These are phyloP conservation scores for Spizellomyces sp. DNA, from an alignment of 192 early-diverging fungal genomes.

Conservation along the genomic window DNA sequence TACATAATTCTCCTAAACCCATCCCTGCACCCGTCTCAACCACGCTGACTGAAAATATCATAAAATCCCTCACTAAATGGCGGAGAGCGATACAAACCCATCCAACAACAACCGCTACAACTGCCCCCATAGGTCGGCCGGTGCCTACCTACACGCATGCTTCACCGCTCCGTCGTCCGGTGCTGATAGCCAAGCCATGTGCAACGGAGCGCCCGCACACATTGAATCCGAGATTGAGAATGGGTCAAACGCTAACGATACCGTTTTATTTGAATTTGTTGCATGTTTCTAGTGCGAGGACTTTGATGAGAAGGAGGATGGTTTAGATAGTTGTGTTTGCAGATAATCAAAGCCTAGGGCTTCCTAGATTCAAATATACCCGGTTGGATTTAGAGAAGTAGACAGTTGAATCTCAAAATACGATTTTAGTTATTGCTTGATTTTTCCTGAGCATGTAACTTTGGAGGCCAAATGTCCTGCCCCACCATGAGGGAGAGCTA, in stretches of 20 bases:
- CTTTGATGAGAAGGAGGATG: neutral
- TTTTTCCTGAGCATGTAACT: too few relatives aligned
- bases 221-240: neutral
- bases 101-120: neutral
- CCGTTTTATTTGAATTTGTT: neutral
- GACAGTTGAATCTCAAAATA: too few relatives aligned
- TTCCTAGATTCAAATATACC: too few relatives aligned
- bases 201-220: neutral
- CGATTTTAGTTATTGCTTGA: too few relatives aligned
- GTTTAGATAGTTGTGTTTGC: neutral
- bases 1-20: neutral
- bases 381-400: too few relatives aligned
- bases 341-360: too few relatives aligned
- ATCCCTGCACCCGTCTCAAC: neutral
- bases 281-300: neutral
- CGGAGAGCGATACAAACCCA: neutral
- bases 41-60: neutral
- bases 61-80: neutral
- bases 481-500: too few relatives aligned
- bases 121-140: neutral
- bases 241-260: neutral
- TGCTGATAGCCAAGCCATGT: neutral
- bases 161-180: neutral
- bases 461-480: too few relatives aligned
- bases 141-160: neutral